These are phyloP conservation scores for Xylaria curta DNA, from an alignment of 495 filamentous ascomycete species.

Conservation along the genomic window DNA sequence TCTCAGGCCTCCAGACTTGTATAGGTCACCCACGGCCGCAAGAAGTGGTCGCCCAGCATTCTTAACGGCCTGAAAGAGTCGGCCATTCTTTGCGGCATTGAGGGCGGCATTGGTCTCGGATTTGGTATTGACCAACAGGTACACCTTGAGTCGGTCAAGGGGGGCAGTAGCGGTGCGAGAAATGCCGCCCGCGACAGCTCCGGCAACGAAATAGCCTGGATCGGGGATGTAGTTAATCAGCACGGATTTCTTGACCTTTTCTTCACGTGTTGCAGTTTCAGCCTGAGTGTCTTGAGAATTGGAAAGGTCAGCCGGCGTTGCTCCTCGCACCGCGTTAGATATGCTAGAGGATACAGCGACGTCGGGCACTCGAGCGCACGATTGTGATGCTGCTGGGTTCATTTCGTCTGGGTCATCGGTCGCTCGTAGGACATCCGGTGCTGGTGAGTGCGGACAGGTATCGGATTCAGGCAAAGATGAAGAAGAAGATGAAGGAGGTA, in stretches of 20 bases:
- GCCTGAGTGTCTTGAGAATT: conserved; percentile 36
- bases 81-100: conserved; percentile 73
- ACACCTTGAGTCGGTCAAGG: conserved; percentile 95
- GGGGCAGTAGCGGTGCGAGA: conserved; percentile 94
- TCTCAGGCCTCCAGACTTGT: conserved; percentile 84
- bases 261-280: conserved; percentile 37
- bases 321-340: conserved; percentile 35
- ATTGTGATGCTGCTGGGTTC: conserved; percentile 25
- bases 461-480: conserved; percentile 22
- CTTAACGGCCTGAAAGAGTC: conserved; percentile 68
- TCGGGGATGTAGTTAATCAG: conserved; percentile 63
- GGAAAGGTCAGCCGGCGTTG: conserved; percentile 36
- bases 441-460: conserved; percentile 11
- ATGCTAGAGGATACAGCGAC: conserved; percentile 23
- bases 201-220: conserved; percentile 96
- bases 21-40: conserved; percentile 75
- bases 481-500: conserved; percentile 22
- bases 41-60: conserved; percentile 71
- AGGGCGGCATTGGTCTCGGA: conserved; percentile 61
- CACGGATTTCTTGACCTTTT: conserved; percentile 48
- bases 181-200: conserved; percentile 88
- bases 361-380: conserved; percentile 23
- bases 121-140: conserved; percentile 90
- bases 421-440: conserved; percentile 21
- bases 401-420: conserved; percentile 27